Percentiles rank a stretch among this genome's conserved stretches.
Conservation (phyloP, 1,284 basidiomycete genomes). For the Boletus holoroseus region DNA sequence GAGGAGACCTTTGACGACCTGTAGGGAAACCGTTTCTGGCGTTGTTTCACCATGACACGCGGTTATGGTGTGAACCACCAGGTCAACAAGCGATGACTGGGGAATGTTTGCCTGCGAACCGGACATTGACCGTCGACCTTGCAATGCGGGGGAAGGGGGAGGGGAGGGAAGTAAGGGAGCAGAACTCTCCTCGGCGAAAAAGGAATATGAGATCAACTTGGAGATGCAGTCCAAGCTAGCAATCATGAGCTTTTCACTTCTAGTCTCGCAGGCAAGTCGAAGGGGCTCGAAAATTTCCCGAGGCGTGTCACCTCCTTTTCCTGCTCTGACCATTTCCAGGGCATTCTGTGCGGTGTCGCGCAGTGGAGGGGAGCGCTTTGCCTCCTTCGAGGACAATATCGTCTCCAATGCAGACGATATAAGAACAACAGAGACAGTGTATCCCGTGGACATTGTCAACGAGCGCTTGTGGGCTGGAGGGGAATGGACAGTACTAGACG, state of each 20-base stretch:
- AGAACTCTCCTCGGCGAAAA: constrained; percentile 67
- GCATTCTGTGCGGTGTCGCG: constrained; percentile 79
- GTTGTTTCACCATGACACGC: constrained; percentile 85
- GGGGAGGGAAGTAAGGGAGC: constrained; percentile 46
- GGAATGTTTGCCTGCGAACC: constrained; percentile 50
- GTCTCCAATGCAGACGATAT: constrained; percentile 85
- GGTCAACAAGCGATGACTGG: constrained; percentile 74
- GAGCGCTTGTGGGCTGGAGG: constrained; percentile 47
- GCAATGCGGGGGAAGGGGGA: constrained; percentile 61
- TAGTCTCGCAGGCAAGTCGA: constrained; percentile 88
- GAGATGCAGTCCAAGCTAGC: constrained; percentile 93
- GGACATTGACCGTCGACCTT: constrained; percentile 40
- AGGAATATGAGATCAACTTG: constrained; percentile 93
- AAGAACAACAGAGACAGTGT: constrained; percentile 69
- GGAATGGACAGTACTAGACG: constrained; percentile 15
- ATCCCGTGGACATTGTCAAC: constrained; percentile 65
- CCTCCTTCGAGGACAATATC: constrained; percentile 86
- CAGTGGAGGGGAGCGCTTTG: constrained; percentile 76
- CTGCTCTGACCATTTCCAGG: constrained; percentile 73
- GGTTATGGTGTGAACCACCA: constrained; percentile 91
- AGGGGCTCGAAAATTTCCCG: constrained; percentile 90
- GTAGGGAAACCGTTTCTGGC: constrained; percentile 84
- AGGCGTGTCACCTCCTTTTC: constrained; percentile 65
- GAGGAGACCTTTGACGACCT: constrained; percentile 92
- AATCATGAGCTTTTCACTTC: constrained; percentile 87